Percentiles rank a stretch among this genome's conserved stretches.
Conservation (phyloP, 805 yeast species). For the Scheffersomyces stipitis region DNA sequence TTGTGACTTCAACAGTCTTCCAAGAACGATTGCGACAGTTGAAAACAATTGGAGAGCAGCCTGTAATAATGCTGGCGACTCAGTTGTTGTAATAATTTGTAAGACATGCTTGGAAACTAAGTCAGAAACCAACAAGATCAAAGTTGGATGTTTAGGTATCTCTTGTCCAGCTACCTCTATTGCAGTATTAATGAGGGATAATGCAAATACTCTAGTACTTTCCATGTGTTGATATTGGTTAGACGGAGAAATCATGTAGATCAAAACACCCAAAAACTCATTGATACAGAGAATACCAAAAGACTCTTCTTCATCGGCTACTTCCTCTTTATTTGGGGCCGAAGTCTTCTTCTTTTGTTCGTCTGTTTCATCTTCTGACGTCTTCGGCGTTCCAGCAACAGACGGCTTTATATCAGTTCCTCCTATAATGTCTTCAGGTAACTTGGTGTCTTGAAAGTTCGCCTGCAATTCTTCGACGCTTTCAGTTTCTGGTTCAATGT, state of each 20-base stretch:
- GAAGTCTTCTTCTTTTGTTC: neutral
- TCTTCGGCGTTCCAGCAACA: slow-evolving; percentile 15
- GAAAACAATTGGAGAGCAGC: slow-evolving; percentile 75
- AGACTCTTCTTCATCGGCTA: slow-evolving; percentile 39
- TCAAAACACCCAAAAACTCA: slow-evolving; percentile 72
- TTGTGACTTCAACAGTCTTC: slow-evolving; percentile 70
- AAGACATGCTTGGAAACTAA: slow-evolving; percentile 83
- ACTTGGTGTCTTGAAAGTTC: slow-evolving; percentile 44
- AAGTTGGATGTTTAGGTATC: slow-evolving; percentile 57
- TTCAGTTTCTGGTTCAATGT: slow-evolving; percentile 48
- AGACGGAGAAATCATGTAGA: slow-evolving; percentile 78
- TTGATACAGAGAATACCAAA: slow-evolving; percentile 75
- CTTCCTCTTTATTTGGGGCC: slow-evolving; percentile 12
- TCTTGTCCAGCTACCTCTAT: slow-evolving; percentile 77
- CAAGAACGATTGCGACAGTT: slow-evolving; percentile 66
- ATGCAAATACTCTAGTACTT: slow-evolving; percentile 78
- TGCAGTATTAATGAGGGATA: slow-evolving; percentile 71
- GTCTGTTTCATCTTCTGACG: slow-evolving; percentile 25
- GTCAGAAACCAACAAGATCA: slow-evolving; percentile 70
- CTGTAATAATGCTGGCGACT: slow-evolving; percentile 69
- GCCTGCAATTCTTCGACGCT: slow-evolving; percentile 44
- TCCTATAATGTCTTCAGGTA: slow-evolving; percentile 63
- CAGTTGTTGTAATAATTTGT: slow-evolving; percentile 72
- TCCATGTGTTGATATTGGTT: slow-evolving; percentile 86
- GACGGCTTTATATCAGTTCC: slow-evolving; percentile 30